These are phyloP conservation scores for Suillus brevipes DNA, from an alignment of 768 basidiomycete species.

Conservation along the genomic window DNA sequence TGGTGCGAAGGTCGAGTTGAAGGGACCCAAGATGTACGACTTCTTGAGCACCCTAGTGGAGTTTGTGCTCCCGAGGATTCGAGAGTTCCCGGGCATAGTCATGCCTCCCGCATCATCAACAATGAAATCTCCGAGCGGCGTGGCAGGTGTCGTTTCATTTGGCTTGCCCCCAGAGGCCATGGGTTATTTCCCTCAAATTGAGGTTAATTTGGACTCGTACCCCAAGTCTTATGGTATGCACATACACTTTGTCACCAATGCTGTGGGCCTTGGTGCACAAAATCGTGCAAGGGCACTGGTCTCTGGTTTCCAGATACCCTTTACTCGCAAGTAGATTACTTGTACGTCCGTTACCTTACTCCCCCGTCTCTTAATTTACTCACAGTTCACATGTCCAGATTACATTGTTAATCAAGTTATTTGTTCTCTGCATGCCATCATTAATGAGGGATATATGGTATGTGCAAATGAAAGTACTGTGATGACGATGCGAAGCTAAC, in stretches of 20 bases:
- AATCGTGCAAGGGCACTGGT: conserved; percentile 83
- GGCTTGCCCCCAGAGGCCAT: conserved; percentile 84
- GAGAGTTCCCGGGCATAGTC: conserved; percentile 84
- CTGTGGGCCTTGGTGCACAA: conserved; percentile 85
- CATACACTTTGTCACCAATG: conserved; percentile 90
- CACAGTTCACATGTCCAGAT: not conserved
- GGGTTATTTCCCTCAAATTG: conserved; percentile 92
- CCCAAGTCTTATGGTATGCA: conserved; percentile 88
- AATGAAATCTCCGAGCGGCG: conserved; percentile 70
- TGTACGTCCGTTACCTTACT: not conserved
- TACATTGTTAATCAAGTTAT: conserved; percentile 7
- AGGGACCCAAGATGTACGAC: conserved; percentile 92
- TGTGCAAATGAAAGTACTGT: conserved; percentile 33
- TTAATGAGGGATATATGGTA: conserved; percentile 28
- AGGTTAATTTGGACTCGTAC: conserved; percentile 90
- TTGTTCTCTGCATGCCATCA: conserved; percentile 19
- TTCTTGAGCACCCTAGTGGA: conserved; percentile 87
- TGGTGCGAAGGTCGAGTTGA: conserved; percentile 88
- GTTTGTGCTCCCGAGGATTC: conserved; percentile 91
- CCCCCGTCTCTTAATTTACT: not conserved
- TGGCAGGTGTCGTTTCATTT: conserved; percentile 86
- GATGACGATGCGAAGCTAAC: conserved; percentile 20
- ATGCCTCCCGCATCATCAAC: conserved; percentile 76
- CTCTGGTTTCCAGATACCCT: conserved; percentile 92
- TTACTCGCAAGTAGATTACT: conserved; percentile 46